These are phyloP conservation scores for Solioccasus polychromus DNA, from an alignment of 768 basidiomycete genomes.

Conservation along the genomic window DNA sequence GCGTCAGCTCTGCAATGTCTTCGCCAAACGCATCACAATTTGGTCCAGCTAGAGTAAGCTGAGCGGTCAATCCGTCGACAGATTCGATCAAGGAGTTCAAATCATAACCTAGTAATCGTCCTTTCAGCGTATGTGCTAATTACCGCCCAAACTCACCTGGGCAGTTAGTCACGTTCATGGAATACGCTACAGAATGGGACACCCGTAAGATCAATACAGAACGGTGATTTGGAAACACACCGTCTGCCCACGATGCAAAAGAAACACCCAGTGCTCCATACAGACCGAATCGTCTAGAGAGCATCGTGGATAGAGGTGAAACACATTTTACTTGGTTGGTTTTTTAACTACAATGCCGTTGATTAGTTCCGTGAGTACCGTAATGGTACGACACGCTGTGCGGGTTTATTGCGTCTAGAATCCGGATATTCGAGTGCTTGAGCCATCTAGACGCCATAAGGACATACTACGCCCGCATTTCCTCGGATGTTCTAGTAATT, in stretches of 20 bases:
- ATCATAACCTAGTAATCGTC: conserved; percentile 45
- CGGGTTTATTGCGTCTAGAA: no score
- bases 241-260: not conserved
- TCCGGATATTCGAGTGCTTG: no score
- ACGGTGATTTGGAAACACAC: not conserved
- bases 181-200: conserved; percentile 6
- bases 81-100: conserved; percentile 42
- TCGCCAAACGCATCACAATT: conserved; percentile 63
- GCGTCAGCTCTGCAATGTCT: conserved; percentile 53
- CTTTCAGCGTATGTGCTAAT: not conserved
- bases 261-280: not conserved
- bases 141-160: conserved; percentile 18
- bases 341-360: no score
- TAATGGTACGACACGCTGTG: no score
- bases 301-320: not conserved
- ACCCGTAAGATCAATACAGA: not conserved
- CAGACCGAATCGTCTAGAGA: not conserved
- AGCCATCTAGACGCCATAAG: no score
- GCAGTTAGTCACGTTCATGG: conserved; percentile 28
- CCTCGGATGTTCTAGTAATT: no score
- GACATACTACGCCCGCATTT: no score
- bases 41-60: conserved; percentile 48
- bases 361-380: no score
- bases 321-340: not conserved
- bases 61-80: conserved; percentile 48